A percentile compares a stretch with the other conserved stretches of the same genome.
These are phyloP conservation scores for Paraurostyla sp. DNA, from an alignment of 73 alveolate species.

Conservation along the genomic window DNA sequence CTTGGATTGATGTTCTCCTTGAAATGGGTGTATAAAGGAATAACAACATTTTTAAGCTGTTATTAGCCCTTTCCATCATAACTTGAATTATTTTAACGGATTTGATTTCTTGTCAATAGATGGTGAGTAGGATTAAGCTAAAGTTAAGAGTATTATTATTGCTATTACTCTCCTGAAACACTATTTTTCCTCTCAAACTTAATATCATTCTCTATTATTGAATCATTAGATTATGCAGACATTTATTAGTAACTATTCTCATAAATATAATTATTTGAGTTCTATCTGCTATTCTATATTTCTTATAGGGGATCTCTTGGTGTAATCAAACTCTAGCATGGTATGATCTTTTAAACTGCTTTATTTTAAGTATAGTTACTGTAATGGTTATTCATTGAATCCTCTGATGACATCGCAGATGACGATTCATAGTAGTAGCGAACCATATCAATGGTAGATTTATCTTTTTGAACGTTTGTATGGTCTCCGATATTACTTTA, in stretches of 20 bases:
- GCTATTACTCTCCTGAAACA: background rate
- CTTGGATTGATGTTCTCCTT: slow-evolving; percentile 42
- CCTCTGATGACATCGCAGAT: background rate
- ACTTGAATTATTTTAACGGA: background rate
- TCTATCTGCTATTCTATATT: background rate
- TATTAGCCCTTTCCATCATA: background rate
- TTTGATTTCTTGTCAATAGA: background rate
- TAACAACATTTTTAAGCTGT: background rate
- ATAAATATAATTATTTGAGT: background rate
- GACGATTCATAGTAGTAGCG: slow-evolving; percentile 48
- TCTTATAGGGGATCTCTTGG: slow-evolving; percentile 55
- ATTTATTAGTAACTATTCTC: background rate
- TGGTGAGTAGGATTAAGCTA: background rate
- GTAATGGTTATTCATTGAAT: background rate
- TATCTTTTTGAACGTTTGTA: background rate
- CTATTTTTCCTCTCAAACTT: slow-evolving; percentile 3
- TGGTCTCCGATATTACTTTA: background rate
- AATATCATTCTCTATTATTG: background rate
- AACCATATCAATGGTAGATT: slow-evolving; percentile 48
- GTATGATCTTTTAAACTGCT: background rate
- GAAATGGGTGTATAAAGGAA: background rate
- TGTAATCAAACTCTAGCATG: slow-evolving; percentile 27
- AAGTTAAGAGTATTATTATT: background rate
- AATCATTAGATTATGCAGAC: slow-evolving; percentile 28
- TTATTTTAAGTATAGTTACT: background rate